phyloP scores from a whole-genome alignment of 257 asterid genomes.

The Linderniella brevidens region DNA sequence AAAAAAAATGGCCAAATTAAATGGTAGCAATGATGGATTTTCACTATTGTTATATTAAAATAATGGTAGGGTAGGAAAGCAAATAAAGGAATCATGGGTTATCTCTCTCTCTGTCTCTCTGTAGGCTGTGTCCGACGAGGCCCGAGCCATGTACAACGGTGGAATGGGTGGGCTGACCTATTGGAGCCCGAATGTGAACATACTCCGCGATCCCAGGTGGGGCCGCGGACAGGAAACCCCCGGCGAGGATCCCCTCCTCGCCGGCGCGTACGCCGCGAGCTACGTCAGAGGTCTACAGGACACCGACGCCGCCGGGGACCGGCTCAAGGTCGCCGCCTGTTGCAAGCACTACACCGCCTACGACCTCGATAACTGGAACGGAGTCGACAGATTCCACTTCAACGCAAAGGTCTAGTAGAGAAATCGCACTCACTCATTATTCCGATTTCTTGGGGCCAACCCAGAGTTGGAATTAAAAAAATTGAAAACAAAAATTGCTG shows the following conservation, averaged over 20 bases:
- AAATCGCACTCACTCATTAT: no score
- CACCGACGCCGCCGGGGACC: slow-evolving; percentile 32
- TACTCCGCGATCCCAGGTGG: slow-evolving; percentile 85
- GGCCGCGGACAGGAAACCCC: slow-evolving; percentile 92
- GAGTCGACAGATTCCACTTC: slow-evolving; percentile 66
- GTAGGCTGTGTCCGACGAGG: slow-evolving; percentile 78
- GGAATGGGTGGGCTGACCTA: slow-evolving; percentile 68
- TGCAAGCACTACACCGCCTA: slow-evolving; percentile 89
- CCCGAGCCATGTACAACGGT: slow-evolving; percentile 77
- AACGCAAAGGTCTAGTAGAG: slow-evolving; percentile 84
- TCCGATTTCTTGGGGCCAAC: no score
- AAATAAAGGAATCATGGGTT: no score
- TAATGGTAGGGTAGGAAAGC: no score
- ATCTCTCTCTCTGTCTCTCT: neutral
- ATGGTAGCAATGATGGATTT: no score
- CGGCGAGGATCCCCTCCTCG: slow-evolving; percentile 70
- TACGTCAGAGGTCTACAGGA: slow-evolving; percentile 69
- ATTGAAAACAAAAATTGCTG: no score
- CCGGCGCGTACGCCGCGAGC: slow-evolving; percentile 55
- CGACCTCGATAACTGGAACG: slow-evolving; percentile 77
- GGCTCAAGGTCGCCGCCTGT: slow-evolving; percentile 76
- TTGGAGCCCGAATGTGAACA: slow-evolving; percentile 91
- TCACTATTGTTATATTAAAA: no score
- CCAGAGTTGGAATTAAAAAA: no score
- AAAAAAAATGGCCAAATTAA: no score